Evolutionary conservation across 2,329 filamentous ascomycete genomes (phyloP).

Genomic region (Xylaria sp.): DNA sequence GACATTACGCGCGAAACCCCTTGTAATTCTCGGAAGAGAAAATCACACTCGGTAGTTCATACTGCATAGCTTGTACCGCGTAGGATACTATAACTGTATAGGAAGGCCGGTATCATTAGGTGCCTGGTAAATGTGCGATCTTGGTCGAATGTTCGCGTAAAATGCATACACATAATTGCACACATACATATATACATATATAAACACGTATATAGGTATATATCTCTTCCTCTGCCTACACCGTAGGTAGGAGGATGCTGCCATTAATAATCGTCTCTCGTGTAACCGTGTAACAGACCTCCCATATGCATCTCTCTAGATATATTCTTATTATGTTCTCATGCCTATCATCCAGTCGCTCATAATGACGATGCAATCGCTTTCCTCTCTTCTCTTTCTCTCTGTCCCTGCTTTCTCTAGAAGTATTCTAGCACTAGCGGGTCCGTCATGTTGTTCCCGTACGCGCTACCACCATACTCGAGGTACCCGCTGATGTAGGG

Average conservation of each 20-base stretch:
- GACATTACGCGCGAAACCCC: too few species aligned
- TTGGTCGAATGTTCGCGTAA: too few species aligned
- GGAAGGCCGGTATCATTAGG: too few species aligned
- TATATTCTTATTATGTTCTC: not conserved
- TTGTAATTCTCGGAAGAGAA: too few species aligned
- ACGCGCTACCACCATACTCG: slow-evolving; percentile 48
- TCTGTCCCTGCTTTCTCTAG: slow-evolving; percentile 6
- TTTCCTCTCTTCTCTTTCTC: not conserved
- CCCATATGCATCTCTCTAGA: not conserved
- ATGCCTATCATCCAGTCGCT: not conserved
- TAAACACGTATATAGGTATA: not conserved
- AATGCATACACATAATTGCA: too few species aligned
- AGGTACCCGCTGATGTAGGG: slow-evolving; percentile 46
- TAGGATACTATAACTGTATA: too few species aligned
- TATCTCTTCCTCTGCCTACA: too few species aligned
- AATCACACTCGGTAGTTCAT: too few species aligned
- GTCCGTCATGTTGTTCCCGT: slow-evolving; percentile 44
- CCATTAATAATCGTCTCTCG: not conserved
- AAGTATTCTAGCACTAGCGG: slow-evolving; percentile 37
- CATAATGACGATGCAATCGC: not conserved
- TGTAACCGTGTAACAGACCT: not conserved
- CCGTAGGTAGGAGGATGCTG: not conserved
- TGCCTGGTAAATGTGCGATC: too few species aligned
- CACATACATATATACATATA: too few species aligned
- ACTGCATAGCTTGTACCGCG: too few species aligned